Conservation (phyloP, 805 yeast genomes). For the Pichia eremophila region DNA sequence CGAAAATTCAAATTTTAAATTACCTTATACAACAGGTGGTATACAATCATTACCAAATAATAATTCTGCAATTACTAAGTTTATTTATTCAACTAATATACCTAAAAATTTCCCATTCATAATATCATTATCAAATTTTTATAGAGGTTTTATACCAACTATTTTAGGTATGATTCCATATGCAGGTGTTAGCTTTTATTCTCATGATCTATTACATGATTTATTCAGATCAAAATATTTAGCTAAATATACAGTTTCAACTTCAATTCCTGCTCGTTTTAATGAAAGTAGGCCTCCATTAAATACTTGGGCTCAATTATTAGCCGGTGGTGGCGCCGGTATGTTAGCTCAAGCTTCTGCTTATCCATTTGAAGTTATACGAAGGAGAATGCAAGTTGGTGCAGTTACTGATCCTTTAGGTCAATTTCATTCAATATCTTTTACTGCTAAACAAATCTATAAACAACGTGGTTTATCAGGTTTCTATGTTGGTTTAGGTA, state of each 20-base stretch:
- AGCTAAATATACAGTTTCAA: constrained; percentile 41
- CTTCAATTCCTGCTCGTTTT: constrained; percentile 14
- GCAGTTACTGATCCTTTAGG: constrained; percentile 56
- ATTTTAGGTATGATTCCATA: constrained; percentile 94
- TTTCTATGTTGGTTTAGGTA: constrained; percentile 87
- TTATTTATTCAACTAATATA: constrained; percentile 19
- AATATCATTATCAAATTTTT: constrained; percentile 55
- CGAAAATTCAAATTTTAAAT: constrained; percentile 23
- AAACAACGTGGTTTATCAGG: constrained; percentile 76
- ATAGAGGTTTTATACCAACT: constrained; percentile 91
- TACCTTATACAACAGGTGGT: constrained; percentile 22
- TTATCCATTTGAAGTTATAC: constrained; percentile 89
- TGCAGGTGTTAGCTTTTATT: constrained; percentile 94
- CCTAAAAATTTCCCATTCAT: constrained; percentile 17
- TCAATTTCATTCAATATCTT: constrained; percentile 41
- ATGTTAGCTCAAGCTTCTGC: constrained; percentile 93
- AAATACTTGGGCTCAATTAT: constrained; percentile 81
- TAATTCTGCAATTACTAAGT: constrained; percentile 22
- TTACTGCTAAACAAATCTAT: constrained; percentile 52
- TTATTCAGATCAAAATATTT: constrained; percentile 56
- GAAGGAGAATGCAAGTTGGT: constrained; percentile 94
- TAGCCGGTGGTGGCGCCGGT: constrained; percentile 96
- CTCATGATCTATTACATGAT: constrained; percentile 89
- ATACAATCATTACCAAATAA: constrained; percentile 13
- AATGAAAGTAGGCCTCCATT: constrained; percentile 54